Evolutionary conservation across 345 rosid genomes (phyloP).

Genomic region (Euphorbia peplus): DNA sequence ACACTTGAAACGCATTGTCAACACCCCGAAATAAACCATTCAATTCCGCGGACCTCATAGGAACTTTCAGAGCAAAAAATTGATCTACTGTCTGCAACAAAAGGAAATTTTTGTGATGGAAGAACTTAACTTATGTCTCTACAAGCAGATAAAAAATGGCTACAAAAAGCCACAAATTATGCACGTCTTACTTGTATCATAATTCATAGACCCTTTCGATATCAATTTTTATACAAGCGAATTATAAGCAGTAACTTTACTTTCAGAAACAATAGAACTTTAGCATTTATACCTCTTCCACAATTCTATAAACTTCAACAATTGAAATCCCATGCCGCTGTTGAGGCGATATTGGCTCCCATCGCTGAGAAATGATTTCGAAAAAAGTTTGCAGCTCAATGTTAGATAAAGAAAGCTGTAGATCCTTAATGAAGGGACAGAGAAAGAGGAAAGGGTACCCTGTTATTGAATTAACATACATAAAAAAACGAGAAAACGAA

Average conservation of each 20-base stretch:
- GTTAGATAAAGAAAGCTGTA: not conserved
- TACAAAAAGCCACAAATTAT: not conserved
- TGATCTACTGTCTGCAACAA: slow-evolving; percentile 94
- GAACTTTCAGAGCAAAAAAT: slow-evolving; percentile 78
- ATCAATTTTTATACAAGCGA: not conserved
- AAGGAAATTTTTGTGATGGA: slow-evolving; percentile 4
- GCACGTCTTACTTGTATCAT: not conserved
- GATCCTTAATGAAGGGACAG: not conserved
- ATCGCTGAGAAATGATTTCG: slow-evolving; percentile 44
- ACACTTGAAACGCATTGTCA: slow-evolving; percentile 93
- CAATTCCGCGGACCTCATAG: slow-evolving; percentile 79
- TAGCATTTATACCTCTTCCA: slow-evolving; percentile 72
- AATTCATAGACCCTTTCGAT: not conserved
- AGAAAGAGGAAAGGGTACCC: not conserved
- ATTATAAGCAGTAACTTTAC: not conserved
- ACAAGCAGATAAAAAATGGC: not conserved
- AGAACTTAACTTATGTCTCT: not conserved
- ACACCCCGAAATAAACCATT: slow-evolving; percentile 73
- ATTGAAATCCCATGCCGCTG: slow-evolving; percentile 93
- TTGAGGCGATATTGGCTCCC: slow-evolving; percentile 96
- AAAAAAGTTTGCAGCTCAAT: slow-evolving; percentile 4
- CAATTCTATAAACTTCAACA: slow-evolving; percentile 93
- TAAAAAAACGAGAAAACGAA: not conserved
- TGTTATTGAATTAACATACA: not conserved
- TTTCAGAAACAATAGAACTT: not conserved